phyloP scores from a whole-genome alignment of 2,329 filamentous ascomycete species.

The Aureobasidium sp. region DNA sequence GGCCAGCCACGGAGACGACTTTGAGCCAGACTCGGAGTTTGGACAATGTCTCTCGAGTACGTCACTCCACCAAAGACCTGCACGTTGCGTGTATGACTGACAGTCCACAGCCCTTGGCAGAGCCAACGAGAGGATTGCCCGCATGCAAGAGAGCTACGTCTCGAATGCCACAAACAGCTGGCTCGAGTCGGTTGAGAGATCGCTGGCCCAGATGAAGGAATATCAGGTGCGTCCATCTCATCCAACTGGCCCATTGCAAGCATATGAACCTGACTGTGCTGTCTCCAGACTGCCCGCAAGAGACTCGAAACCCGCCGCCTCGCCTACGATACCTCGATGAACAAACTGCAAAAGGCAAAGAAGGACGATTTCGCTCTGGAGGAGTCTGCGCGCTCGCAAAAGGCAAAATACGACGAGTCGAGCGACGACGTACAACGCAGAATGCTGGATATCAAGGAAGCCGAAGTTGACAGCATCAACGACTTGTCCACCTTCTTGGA shows the following conservation, averaged over 20 bases:
- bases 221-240: conserved; percentile 63
- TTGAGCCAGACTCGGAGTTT: conserved; percentile 83
- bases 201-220: conserved; percentile 91
- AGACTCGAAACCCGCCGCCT: conserved; percentile 86
- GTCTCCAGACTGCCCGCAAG: conserved; percentile 65
- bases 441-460: conserved; percentile 95
- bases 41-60: conserved; percentile 69
- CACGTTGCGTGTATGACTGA: neutral
- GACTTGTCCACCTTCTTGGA: conserved; percentile 80
- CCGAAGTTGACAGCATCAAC: conserved; percentile 73
- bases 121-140: conserved; percentile 79
- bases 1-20: conserved; percentile 85
- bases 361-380: conserved; percentile 89
- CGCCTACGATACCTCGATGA: conserved; percentile 81
- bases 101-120: conserved; percentile 60
- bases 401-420: conserved; percentile 93
- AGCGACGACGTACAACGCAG: conserved; percentile 84
- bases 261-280: neutral
- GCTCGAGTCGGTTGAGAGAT: conserved; percentile 87
- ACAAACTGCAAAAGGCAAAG: conserved; percentile 89
- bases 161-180: conserved; percentile 71
- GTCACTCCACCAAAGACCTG: neutral
- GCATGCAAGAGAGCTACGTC: conserved; percentile 78
- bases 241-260: neutral
- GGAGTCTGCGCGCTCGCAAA: conserved; percentile 83